Evolutionary conservation across 495 filamentous ascomycete genomes (phyloP).

Genomic region (Podospora pseudoanserina): DNA sequence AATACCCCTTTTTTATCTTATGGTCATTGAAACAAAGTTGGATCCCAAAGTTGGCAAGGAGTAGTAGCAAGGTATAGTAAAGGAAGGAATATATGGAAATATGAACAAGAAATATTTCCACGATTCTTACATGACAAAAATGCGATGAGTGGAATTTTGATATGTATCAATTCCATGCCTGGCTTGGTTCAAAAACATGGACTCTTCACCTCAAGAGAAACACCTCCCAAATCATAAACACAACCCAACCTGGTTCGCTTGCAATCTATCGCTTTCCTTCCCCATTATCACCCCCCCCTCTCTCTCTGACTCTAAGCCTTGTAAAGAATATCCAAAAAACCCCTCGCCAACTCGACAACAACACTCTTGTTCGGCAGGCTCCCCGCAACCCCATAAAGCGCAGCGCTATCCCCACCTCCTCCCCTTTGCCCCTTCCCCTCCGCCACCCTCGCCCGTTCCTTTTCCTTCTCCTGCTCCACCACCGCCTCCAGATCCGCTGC

Average conservation of each 20-base stretch:
- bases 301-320: constrained; percentile 58
- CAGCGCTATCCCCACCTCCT: constrained; percentile 66
- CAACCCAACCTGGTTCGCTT: neutral
- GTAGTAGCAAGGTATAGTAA: too few species aligned
- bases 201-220: neutral
- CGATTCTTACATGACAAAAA: neutral
- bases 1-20: neutral
- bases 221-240: neutral
- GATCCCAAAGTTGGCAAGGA: neutral
- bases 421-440: constrained; percentile 71
- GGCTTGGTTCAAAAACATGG: too few species aligned
- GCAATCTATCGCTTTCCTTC: neutral
- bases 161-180: too few species aligned
- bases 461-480: constrained; percentile 70
- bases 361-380: constrained; percentile 93
- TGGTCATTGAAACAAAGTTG: neutral
- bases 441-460: constrained; percentile 59
- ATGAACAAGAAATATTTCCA: neutral
- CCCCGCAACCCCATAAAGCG: constrained; percentile 92
- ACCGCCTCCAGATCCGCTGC: constrained; percentile 73
- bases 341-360: constrained; percentile 81
- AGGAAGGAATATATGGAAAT: neutral
- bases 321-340: constrained; percentile 93
- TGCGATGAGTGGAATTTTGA: too few species aligned
- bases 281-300: neutral